A percentile compares a stretch with the other conserved stretches of the same genome.
Evolutionary conservation across 306 rosid genomes (phyloP).

Genomic region (Quercus ilex): DNA sequence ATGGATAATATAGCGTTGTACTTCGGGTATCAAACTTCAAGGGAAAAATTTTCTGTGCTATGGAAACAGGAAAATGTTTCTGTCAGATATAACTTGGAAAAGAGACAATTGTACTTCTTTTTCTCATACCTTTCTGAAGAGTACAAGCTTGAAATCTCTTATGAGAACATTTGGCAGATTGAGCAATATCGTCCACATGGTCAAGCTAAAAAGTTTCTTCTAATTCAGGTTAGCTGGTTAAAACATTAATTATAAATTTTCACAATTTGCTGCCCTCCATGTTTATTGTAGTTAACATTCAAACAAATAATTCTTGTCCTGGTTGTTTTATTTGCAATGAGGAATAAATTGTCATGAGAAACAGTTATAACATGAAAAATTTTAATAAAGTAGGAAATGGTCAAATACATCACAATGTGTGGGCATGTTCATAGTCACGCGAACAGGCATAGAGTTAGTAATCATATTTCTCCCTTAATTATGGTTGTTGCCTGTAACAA

Average conservation of each 20-base stretch:
- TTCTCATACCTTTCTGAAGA: conserved; percentile 19
- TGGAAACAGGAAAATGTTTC: conserved; percentile 44
- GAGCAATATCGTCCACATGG: conserved; percentile 27
- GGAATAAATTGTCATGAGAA: too few species aligned
- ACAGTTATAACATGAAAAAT: too few species aligned
- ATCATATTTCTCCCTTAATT: too few species aligned
- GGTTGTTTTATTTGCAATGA: too few species aligned
- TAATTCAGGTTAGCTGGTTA: conserved; percentile 46
- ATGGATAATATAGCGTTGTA: conserved; percentile 20
- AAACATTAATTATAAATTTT: not conserved
- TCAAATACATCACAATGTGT: too few species aligned
- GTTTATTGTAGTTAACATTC: not conserved
- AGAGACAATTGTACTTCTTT: conserved; percentile 30
- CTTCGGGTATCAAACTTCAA: conserved; percentile 53
- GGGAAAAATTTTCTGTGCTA: conserved; percentile 39
- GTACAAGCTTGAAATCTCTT: conserved; percentile 48
- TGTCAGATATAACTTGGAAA: conserved; percentile 31
- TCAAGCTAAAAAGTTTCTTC: conserved; percentile 30
- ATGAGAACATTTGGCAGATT: conserved; percentile 43
- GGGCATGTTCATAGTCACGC: too few species aligned
- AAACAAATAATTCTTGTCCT: too few species aligned
- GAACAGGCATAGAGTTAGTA: too few species aligned
- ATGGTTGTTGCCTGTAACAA: too few species aligned
- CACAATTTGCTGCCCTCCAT: not conserved
- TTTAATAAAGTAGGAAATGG: too few species aligned